Conservation (phyloP, 257 asterid genomes). For the Nicotiana undulata region DNA sequence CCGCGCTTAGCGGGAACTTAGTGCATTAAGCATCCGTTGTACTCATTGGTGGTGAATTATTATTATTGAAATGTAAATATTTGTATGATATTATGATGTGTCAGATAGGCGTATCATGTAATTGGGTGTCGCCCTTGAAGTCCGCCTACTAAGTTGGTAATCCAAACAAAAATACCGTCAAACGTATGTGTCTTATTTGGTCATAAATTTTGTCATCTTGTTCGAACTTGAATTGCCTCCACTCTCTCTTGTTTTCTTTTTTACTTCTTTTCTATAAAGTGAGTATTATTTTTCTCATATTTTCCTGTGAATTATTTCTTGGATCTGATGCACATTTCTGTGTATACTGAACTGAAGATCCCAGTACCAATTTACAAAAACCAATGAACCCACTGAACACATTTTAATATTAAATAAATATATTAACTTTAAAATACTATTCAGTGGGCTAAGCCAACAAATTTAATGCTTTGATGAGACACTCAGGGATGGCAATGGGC, state of each 20-base stretch:
- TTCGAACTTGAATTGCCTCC: too few relatives aligned
- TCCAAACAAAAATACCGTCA: neutral
- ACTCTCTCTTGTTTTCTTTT: too few relatives aligned
- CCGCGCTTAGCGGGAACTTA: too few relatives aligned
- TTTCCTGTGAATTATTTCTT: neutral
- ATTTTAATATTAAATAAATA: neutral
- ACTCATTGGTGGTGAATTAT: neutral
- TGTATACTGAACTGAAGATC: neutral
- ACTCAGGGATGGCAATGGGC: neutral
- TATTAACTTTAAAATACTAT: neutral
- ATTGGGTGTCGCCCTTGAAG: neutral
- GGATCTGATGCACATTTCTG: slow-evolving; percentile 2
- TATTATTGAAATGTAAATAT: neutral
- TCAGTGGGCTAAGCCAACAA: neutral
- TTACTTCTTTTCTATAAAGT: neutral
- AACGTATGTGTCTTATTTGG: neutral
- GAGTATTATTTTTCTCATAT: neutral
- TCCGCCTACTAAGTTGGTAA: slow-evolving; percentile 1
- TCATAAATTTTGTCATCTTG: neutral
- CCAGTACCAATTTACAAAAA: neutral
- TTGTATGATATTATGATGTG: neutral
- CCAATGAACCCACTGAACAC: neutral
- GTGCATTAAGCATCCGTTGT: too few relatives aligned
- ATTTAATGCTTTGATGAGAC: neutral
- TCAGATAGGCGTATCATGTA: neutral